Base-by-base conservation (phyloP, 306 rosid genomes). In the Prunus mongolica region DNA sequence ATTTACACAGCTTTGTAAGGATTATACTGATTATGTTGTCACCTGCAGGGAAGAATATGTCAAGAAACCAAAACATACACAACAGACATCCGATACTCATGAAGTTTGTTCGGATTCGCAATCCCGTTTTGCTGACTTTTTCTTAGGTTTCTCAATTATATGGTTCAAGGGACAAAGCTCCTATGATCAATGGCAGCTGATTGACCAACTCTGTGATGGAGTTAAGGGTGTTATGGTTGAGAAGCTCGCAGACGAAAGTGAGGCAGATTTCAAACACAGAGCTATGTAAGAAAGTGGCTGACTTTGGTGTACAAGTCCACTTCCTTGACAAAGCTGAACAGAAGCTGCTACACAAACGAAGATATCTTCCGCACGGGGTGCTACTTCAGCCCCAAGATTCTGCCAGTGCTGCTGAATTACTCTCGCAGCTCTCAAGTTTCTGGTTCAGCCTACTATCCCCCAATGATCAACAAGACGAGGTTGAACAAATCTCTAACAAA, bases 91-190 rank as follows among this genome's bases (percentile, higher is more conserved):
- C 5, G 9, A 16, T 30, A 15, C 19, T 16, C 4, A 4, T 41
- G 3, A 66, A 8, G 32, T 19, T 19, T n/a, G 52, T 46, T 67
- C n/a, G 0, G 12, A 46, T 46, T 46, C 38, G 72, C 30, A 13
- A 14, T 49, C 18, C 9, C 6, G 65, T 60, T 60, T 60, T 60
- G 34, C 32, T 24, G 3, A 60, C 0, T 60, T 60, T 60, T 60
- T 60, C 34, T 22, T 22, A 8, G 65, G 34, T 12, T 60, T 60
- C 34, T 60, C 65, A 15, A 12, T 27, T 16, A 69, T 69, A 25
- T 69, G 73, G 73, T 69, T 69, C 73, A 30, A 69, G 73, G 73
- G 60, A 22, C 73, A 69, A 14, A 24, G 19, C 57, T 7, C 22
- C 1, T n/a, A 12, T 5, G 55, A 6, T 8, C 58, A 47, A n/a